Percentiles rank a stretch among this genome's conserved stretches.
Conservation (phyloP, 305 asterid genomes). For the Solanum aculeatissimum region DNA sequence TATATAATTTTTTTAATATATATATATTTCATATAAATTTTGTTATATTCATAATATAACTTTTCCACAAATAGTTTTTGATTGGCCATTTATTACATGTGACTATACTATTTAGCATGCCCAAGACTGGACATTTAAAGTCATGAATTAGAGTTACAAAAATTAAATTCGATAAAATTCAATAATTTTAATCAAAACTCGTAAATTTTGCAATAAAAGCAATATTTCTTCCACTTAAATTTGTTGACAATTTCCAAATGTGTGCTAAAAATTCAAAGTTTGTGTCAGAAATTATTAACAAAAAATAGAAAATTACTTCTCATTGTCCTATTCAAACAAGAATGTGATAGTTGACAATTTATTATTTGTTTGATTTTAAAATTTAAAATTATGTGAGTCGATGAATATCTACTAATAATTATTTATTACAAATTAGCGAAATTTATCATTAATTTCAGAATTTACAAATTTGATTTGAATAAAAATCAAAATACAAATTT, state of each 20-base stretch:
- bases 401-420: too few species aligned
- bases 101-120: too few species aligned
- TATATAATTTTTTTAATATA: too few species aligned
- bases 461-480: too few species aligned
- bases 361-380: neutral
- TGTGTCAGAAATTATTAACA: neutral
- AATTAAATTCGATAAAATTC: rapidly evolving
- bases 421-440: too few species aligned
- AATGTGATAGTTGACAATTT: neutral
- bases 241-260: neutral
- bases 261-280: neutral
- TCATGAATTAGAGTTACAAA: neutral
- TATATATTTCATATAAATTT: neutral
- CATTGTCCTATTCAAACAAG: neutral
- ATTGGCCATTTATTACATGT: neutral
- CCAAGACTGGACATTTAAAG: neutral
- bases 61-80: neutral
- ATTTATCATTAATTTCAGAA: too few species aligned
- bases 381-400: too few species aligned
- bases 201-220: neutral
- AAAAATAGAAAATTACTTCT: neutral
- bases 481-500: too few species aligned
- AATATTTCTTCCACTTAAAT: neutral
- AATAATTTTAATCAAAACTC: neutral
- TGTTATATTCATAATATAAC: neutral